phyloP scores from a whole-genome alignment of 2,329 filamentous ascomycete genomes.

The Penicillium sp. region DNA sequence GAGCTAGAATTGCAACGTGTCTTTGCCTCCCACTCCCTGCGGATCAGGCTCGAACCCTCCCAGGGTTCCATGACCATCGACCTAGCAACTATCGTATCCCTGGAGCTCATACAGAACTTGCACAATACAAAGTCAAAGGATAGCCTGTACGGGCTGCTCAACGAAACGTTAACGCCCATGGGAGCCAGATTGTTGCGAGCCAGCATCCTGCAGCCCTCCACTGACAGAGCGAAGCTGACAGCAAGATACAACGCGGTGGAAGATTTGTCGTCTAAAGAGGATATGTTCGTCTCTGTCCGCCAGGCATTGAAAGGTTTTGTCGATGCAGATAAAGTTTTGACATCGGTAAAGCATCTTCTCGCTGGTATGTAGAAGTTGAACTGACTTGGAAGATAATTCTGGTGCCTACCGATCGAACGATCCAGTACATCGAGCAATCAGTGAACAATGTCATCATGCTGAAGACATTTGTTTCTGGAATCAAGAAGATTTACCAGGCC shows the following conservation, averaged over 20 bases:
- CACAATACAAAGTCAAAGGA: constrained; percentile 72
- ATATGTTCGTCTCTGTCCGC: constrained; percentile 74
- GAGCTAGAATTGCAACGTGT: constrained; percentile 63
- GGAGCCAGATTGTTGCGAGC: constrained; percentile 75
- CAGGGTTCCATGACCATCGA: constrained; percentile 97
- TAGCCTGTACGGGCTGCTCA: constrained; percentile 77
- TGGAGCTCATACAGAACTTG: constrained; percentile 87
- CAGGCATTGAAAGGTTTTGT: constrained; percentile 68
- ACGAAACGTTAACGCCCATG: constrained; percentile 83
- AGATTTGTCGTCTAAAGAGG: constrained; percentile 74
- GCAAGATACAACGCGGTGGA: constrained; percentile 76
- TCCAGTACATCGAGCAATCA: constrained; percentile 69
- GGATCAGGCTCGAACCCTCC: constrained; percentile 79
- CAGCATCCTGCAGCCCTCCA: constrained; percentile 85
- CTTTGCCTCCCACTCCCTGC: constrained; percentile 73
- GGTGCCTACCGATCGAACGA: constrained; percentile 60
- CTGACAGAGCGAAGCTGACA: constrained; percentile 60
- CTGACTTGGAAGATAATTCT: constrained; percentile 61
- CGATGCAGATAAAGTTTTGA: constrained; percentile 75
- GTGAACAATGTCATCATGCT: constrained; percentile 83
- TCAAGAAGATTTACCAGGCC: constrained; percentile 63
- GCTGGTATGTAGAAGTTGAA: not conserved
- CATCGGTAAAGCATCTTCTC: constrained; percentile 51
- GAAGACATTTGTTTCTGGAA: constrained; percentile 69
- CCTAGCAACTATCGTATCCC: constrained; percentile 73